Evolutionary conservation across 2,329 filamentous ascomycete species (phyloP).

Genomic region (Calonectria pseudoreteaudii): DNA sequence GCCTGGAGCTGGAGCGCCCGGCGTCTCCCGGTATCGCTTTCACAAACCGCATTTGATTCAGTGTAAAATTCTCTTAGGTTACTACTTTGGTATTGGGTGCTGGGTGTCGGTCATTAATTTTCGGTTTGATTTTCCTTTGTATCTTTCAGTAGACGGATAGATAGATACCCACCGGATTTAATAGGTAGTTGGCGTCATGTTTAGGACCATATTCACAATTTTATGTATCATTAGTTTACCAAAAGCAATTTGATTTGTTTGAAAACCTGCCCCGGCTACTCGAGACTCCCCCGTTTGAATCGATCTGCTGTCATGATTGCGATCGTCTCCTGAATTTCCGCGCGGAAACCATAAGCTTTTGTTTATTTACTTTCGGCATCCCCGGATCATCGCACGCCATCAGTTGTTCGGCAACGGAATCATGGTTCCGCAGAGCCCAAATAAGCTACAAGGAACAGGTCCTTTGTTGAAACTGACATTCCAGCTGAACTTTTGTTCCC

Average conservation of each 20-base stretch:
- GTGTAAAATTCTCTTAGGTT: neutral
- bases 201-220: neutral
- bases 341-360: neutral
- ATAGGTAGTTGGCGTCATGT: neutral
- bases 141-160: conserved; percentile 11
- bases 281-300: neutral
- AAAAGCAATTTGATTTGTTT: neutral
- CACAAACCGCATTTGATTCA: conserved; percentile 41
- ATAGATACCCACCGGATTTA: conserved; percentile 17
- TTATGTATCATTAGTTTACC: neutral
- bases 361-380: neutral
- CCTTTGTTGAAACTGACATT: neutral
- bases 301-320: neutral
- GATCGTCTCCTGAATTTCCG: neutral
- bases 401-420: neutral
- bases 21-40: conserved; percentile 43
- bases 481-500: neutral
- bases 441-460: neutral
- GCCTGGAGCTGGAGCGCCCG: conserved; percentile 43
- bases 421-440: neutral
- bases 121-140: neutral
- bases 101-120: neutral
- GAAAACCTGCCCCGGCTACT: neutral
- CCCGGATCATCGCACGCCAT: neutral
- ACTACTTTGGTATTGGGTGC: neutral